Percentiles rank a stretch among this genome's conserved stretches.
Evolutionary conservation across 345 rosid species (phyloP).

Genomic region (Citrus australasica): DNA sequence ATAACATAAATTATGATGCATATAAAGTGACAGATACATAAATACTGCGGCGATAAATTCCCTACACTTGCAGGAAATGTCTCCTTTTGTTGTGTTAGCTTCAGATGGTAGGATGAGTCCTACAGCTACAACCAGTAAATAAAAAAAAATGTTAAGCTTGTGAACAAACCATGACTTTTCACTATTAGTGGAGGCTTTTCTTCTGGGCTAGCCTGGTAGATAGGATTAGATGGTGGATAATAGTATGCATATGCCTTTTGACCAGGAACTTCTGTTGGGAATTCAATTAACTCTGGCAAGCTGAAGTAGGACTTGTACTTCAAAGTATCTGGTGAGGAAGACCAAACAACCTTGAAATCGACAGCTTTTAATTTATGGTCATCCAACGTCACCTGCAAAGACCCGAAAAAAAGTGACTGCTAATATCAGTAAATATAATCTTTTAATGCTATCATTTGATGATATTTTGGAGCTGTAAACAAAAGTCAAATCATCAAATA

Average conservation of each 20-base stretch:
- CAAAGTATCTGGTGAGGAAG: slow-evolving; percentile 72
- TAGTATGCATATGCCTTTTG: slow-evolving; percentile 85
- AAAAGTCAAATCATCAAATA: background rate
- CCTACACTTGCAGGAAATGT: background rate
- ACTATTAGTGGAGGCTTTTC: slow-evolving; percentile 88
- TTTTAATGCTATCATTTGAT: background rate
- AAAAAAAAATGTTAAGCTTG: background rate
- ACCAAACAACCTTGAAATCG: slow-evolving; percentile 76
- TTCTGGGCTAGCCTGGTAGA: slow-evolving; percentile 52
- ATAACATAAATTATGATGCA: background rate
- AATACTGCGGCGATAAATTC: background rate
- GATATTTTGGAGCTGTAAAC: background rate
- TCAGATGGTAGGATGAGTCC: background rate
- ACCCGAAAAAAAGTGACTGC: slow-evolving; percentile 6
- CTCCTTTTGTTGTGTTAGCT: background rate
- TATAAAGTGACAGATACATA: background rate
- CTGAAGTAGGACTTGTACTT: slow-evolving; percentile 68
- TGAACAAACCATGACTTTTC: slow-evolving; percentile 79
- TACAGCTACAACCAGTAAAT: background rate
- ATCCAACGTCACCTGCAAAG: slow-evolving; percentile 71
- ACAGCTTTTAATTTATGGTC: slow-evolving; percentile 35
- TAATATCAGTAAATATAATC: background rate
- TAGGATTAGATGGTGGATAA: slow-evolving; percentile 78
- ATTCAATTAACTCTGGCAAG: slow-evolving; percentile 81
- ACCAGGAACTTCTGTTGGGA: slow-evolving; percentile 82